Conservation (phyloP, 1,284 basidiomycete genomes). For the Coriolopsis trogii region DNA sequence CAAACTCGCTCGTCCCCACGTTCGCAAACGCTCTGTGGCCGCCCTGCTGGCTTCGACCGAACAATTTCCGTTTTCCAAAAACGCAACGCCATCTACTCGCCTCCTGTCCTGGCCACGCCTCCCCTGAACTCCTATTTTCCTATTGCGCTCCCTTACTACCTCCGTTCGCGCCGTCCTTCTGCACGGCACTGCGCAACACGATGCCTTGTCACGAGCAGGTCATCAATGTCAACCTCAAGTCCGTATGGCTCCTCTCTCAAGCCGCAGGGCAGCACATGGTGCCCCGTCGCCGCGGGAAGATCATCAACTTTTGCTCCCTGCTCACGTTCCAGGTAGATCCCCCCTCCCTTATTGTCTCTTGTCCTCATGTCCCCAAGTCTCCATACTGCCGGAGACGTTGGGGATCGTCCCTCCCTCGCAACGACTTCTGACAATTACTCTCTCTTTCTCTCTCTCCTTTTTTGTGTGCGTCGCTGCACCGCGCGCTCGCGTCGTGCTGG, state of each 20-base stretch:
- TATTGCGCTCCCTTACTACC: background rate
- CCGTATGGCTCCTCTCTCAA: conserved; percentile 76
- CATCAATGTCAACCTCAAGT: conserved; percentile 78
- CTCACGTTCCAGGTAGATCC: conserved; percentile 66
- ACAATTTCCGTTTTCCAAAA: conserved; percentile 13
- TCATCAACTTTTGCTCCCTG: conserved; percentile 82
- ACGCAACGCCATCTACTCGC: background rate
- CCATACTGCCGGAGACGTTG: background rate
- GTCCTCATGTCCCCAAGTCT: background rate
- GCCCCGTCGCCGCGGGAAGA: conserved; percentile 71
- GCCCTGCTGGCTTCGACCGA: conserved; percentile 12
- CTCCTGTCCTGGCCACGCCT: conserved; percentile 4
- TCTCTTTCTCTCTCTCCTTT: background rate
- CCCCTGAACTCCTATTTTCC: background rate
- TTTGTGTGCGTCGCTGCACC: background rate
- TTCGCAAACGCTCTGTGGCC: conserved; percentile 12
- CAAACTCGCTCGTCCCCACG: conserved; percentile 10
- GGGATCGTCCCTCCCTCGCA: background rate
- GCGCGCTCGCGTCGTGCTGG: background rate
- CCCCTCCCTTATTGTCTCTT: conserved; percentile 1
- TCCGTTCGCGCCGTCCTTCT: background rate
- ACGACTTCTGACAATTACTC: conserved; percentile 3
- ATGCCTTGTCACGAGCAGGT: conserved; percentile 48
- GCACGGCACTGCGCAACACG: conserved; percentile 2
- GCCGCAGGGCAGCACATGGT: conserved; percentile 84